Percentiles rank a stretch among this genome's conserved stretches.
Evolutionary conservation across 1,284 basidiomycete genomes (phyloP).

Genomic region (Earliella scabrosa): DNA sequence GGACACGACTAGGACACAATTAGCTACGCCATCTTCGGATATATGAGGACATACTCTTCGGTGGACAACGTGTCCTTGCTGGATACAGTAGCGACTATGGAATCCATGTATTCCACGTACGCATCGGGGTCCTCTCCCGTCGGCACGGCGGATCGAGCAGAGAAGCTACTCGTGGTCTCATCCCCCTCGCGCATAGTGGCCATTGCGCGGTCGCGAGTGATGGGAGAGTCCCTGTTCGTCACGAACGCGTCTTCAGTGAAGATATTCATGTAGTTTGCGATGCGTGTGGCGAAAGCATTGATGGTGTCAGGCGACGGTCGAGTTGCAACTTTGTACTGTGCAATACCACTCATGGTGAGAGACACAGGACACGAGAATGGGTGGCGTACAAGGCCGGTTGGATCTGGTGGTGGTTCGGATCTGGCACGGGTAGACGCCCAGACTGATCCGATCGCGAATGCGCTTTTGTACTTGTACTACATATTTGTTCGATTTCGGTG

Average conservation of each 20-base stretch:
- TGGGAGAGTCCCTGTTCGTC: background rate
- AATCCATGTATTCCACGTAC: background rate
- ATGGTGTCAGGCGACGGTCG: background rate
- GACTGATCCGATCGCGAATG: no score
- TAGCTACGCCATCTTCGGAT: background rate
- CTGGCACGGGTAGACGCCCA: no score
- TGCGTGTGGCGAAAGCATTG: background rate
- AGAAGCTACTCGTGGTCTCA: background rate
- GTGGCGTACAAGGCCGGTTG: no score
- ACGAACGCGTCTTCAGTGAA: background rate
- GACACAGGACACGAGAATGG: no score
- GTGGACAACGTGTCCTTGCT: background rate
- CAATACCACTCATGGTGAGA: background rate
- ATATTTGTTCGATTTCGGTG: no score
- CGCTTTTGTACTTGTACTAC: no score
- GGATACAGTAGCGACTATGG: background rate
- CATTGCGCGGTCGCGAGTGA: background rate
- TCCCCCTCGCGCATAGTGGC: background rate
- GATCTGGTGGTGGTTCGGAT: no score
- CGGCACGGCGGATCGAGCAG: background rate
- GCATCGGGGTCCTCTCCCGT: background rate
- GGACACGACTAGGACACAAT: background rate
- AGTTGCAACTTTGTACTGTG: background rate
- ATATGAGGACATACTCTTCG: background rate
- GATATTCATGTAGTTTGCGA: background rate